Conservation (phyloP, 1,284 basidiomycete species). For the Ganoderma multipileum region DNA sequence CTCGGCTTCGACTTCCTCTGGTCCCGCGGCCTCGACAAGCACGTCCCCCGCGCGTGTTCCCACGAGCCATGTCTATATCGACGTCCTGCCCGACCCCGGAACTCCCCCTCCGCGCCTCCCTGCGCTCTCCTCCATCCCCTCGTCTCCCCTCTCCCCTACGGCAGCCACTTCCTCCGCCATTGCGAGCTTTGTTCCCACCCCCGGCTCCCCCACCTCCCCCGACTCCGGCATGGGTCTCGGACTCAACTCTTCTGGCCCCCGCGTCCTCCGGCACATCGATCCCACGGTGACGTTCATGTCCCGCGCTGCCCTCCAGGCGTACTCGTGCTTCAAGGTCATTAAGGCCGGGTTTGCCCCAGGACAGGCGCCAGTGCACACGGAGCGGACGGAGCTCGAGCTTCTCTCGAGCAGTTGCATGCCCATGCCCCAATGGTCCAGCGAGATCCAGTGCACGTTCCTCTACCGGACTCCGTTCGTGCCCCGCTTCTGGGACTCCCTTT, state of each 20-base stretch:
- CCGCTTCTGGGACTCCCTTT: slow-evolving; percentile 64
- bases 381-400: slow-evolving; percentile 53
- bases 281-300: slow-evolving; percentile 70
- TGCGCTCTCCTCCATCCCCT: slow-evolving; percentile 22
- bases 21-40: slow-evolving; percentile 29
- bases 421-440: slow-evolving; percentile 41
- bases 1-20: slow-evolving; percentile 34
- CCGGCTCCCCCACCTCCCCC: slow-evolving; percentile 25
- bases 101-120: slow-evolving; percentile 29
- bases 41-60: slow-evolving; percentile 28
- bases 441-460: slow-evolving; percentile 46
- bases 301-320: slow-evolving; percentile 51
- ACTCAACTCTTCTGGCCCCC: slow-evolving; percentile 42
- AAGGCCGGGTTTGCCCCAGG: slow-evolving; percentile 41
- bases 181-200: slow-evolving; percentile 26
- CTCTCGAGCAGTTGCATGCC: slow-evolving; percentile 36
- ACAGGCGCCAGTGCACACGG: slow-evolving; percentile 52
- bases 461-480: slow-evolving; percentile 70
- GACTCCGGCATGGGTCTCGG: slow-evolving; percentile 30
- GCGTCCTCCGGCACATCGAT: slow-evolving; percentile 66
- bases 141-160: slow-evolving; percentile 24
- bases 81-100: slow-evolving; percentile 37
- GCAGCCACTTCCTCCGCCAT: slow-evolving; percentile 24
- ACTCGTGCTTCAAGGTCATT: slow-evolving; percentile 63
- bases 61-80: slow-evolving; percentile 36